Conservation (phyloP, 2,329 filamentous ascomycete species). For the Aspergillus sp. region DNA sequence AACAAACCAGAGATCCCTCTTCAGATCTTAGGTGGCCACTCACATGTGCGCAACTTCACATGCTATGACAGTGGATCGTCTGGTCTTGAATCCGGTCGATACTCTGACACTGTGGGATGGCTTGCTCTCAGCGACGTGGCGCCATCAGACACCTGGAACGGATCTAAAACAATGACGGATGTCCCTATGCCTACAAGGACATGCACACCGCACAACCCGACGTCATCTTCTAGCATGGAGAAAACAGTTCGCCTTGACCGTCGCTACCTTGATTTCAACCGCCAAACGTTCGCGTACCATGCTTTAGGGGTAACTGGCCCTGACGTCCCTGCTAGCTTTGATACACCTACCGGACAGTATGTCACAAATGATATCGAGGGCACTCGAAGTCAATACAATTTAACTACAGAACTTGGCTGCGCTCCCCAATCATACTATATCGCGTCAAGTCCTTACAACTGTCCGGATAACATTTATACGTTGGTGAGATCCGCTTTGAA, state of each 20-base stretch:
- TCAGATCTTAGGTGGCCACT: not conserved
- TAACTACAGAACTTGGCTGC: not conserved
- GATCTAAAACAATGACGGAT: not conserved
- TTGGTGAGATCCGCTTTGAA: not conserved
- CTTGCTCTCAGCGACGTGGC: not conserved
- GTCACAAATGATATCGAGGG: not conserved
- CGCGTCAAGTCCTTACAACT: not conserved
- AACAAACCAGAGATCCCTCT: not conserved
- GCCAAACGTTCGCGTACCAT: not conserved
- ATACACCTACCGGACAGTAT: not conserved
- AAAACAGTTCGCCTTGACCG: not conserved
- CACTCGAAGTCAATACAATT: not conserved
- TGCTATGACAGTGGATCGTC: not conserved
- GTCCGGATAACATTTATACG: not conserved
- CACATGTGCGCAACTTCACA: not conserved
- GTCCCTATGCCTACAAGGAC: not conserved
- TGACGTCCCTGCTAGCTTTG: not conserved
- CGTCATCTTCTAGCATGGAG: not conserved
- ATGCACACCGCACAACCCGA: not conserved
- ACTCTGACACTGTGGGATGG: not conserved
- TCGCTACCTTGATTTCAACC: not conserved
- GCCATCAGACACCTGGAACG: not conserved
- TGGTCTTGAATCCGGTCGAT: not conserved
- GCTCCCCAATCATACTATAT: conserved; percentile 4
- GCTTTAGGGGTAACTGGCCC: not conserved